phyloP scores from a whole-genome alignment of 192 early-diverging fungal species.

The Umbelopsis isabellina region DNA sequence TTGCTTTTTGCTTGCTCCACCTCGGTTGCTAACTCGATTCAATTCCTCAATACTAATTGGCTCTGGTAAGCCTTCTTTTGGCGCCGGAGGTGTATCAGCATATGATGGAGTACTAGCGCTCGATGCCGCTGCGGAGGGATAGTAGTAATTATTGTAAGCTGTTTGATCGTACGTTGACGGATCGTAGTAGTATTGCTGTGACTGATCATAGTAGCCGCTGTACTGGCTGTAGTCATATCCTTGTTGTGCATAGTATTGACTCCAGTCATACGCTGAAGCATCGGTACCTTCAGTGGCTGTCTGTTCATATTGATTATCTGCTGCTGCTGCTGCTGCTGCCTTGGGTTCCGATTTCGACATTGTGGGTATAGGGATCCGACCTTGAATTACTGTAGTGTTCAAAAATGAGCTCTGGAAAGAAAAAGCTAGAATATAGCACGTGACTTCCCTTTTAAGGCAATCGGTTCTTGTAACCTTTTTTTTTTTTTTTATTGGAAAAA shows the following conservation, averaged over 20 bases:
- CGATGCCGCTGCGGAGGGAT: not conserved
- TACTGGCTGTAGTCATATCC: slow-evolving; percentile 19
- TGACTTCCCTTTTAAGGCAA: no score
- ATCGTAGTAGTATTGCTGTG: slow-evolving; percentile 2
- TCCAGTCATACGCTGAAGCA: slow-evolving; percentile 5
- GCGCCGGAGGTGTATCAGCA: slow-evolving; percentile 8
- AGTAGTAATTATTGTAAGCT: slow-evolving; percentile 14
- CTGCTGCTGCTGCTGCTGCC: slow-evolving; percentile 3
- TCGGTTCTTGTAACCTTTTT: no score
- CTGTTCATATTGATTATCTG: not conserved
- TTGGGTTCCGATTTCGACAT: not conserved
- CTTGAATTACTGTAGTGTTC: no score
- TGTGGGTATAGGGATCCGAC: no score
- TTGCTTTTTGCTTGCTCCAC: slow-evolving; percentile 36
- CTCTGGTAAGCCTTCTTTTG: slow-evolving; percentile 15
- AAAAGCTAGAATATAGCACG: no score
- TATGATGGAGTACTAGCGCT: not conserved
- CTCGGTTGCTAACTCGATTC: slow-evolving; percentile 14
- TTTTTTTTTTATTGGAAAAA: not conserved
- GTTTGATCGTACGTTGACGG: not conserved
- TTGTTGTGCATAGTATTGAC: slow-evolving; percentile 16
- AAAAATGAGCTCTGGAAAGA: no score
- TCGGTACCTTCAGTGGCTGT: not conserved
- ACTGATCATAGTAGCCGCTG: slow-evolving; percentile 13
- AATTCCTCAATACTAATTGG: slow-evolving; percentile 10